Evolutionary conservation across 2,329 filamentous ascomycete species (phyloP), one percentile per base, ranked within the genome.

Genomic region (Alternaria brassicae): DNA sequence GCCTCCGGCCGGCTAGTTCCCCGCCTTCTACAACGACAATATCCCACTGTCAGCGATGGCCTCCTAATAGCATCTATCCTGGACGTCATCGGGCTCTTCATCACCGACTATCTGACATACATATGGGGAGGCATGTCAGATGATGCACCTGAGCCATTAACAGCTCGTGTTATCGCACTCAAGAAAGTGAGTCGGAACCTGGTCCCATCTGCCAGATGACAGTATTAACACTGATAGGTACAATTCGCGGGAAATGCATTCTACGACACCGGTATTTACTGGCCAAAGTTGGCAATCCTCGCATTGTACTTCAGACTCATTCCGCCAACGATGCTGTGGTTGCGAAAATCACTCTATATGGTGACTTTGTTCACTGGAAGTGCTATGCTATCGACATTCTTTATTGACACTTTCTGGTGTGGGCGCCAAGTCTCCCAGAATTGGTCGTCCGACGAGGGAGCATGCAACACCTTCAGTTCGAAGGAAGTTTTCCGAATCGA

Each of bases 371-470:
- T 65, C 19, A 66, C 63, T 2, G 56, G 13, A 17, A 45, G 53
- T 10, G 58, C 63, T 6, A 67, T 67, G 65, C 15, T 60, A 25
- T 54, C 63, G 13, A 67, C 65, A 1, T 62, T 56, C 36, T 62
- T 67, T 10, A 27, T 67, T 7, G 65, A 66, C 19, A 67, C 63
- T n/a, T 66, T 67, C 32, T 67, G 65, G 65, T 67, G 65, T 21
- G 65, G 65, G 3, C 49, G 45, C 3, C 25, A 68, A 15, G 65
- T 68, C 2, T 63, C 67, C 17, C 42, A 60, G n/a, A 69, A 69
- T 21, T 69, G 65, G 67, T 68, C 67, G 6, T 25, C 53, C 1
- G 65, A 66, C 2, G 60, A 67, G 13, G 60, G 27, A 10, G 56
- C 60, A 6, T 69, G 67, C 49, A 65, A 55, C 32, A 67, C 67